Evolutionary conservation across 1,284 basidiomycete species (phyloP).

Genomic region (Calocybe gambosa): DNA sequence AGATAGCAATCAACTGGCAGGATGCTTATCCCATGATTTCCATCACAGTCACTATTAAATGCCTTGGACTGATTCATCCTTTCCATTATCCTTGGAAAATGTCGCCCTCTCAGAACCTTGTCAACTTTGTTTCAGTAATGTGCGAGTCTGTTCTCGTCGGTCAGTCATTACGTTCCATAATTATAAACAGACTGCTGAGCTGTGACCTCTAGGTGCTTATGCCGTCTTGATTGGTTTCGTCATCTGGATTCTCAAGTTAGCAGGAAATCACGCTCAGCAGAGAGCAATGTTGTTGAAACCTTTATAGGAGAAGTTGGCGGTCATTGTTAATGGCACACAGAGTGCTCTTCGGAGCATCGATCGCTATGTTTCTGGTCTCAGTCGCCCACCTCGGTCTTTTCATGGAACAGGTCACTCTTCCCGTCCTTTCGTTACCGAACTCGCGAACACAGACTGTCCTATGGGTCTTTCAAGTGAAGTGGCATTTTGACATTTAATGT

Average conservation of each 20-base stretch:
- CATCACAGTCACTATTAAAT: too few species aligned
- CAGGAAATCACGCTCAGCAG: background rate
- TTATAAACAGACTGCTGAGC: background rate
- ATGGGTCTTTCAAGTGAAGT: slow-evolving; percentile 12
- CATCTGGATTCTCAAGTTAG: slow-evolving; percentile 4
- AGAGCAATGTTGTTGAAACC: background rate
- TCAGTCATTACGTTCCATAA: background rate
- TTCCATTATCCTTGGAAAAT: slow-evolving; percentile 5
- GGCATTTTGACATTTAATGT: background rate
- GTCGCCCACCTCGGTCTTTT: slow-evolving; percentile 15
- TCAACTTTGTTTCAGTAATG: slow-evolving; percentile 16
- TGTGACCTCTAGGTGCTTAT: slow-evolving; percentile 6
- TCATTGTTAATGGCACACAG: slow-evolving; percentile 9
- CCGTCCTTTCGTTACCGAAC: slow-evolving; percentile 7
- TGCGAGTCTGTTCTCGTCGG: slow-evolving; percentile 16
- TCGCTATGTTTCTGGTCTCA: slow-evolving; percentile 16
- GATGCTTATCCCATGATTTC: too few species aligned
- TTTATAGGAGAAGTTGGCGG: slow-evolving; percentile 6
- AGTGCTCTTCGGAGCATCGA: slow-evolving; percentile 13
- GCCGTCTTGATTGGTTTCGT: slow-evolving; percentile 9
- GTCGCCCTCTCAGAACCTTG: slow-evolving; percentile 6
- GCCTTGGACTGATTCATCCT: too few species aligned
- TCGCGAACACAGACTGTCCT: slow-evolving; percentile 13
- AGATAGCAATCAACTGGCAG: background rate
- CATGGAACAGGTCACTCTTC: slow-evolving; percentile 13